Percentiles rank a stretch among this genome's conserved stretches.
These are phyloP conservation scores for Stagonosporopsis chrysanthemi DNA, from an alignment of 2,329 filamentous ascomycete species.

Conservation along the genomic window DNA sequence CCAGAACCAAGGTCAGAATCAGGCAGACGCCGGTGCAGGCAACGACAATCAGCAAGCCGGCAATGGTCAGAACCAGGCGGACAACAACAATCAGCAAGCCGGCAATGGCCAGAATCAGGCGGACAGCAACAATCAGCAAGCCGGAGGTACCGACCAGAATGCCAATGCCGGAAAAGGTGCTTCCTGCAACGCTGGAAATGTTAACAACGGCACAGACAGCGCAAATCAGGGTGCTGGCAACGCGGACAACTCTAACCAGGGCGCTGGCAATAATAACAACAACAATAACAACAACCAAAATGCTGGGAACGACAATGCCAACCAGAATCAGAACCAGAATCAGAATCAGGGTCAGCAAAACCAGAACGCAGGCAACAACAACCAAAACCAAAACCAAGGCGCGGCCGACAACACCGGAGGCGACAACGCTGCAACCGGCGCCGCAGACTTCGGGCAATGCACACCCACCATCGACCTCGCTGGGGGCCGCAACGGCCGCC, in stretches of 20 bases:
- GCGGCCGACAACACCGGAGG: slow-evolving; percentile 10
- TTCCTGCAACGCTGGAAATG: slow-evolving; percentile 1
- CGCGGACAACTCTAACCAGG: slow-evolving; percentile 4
- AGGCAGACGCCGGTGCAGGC: not conserved
- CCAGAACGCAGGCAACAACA: slow-evolving; percentile 10
- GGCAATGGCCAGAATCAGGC: slow-evolving; percentile 16
- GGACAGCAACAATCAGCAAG: slow-evolving; percentile 24
- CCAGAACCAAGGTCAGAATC: slow-evolving; percentile 11
- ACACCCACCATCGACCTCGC: slow-evolving; percentile 66
- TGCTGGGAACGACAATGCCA: slow-evolving; percentile 21
- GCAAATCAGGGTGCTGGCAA: not conserved
- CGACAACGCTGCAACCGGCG: slow-evolving; percentile 19
- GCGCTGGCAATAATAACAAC: slow-evolving; percentile 14
- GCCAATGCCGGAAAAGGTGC: slow-evolving; percentile 17
- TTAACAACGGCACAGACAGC: slow-evolving; percentile 12
- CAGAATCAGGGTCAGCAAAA: slow-evolving; percentile 18
- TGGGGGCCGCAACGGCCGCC: slow-evolving; percentile 60
- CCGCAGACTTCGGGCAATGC: slow-evolving; percentile 48
- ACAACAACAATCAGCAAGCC: slow-evolving; percentile 19
- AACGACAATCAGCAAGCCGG: slow-evolving; percentile 15
- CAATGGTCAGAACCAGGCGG: slow-evolving; percentile 15
- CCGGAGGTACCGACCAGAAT: slow-evolving; percentile 14
- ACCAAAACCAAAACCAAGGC: slow-evolving; percentile 25
- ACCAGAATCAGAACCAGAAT: slow-evolving; percentile 16
- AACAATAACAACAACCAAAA: not conserved